These are phyloP conservation scores for Scalesia atractyloides DNA, from an alignment of 129 eudicot species.

Conservation along the genomic window DNA sequence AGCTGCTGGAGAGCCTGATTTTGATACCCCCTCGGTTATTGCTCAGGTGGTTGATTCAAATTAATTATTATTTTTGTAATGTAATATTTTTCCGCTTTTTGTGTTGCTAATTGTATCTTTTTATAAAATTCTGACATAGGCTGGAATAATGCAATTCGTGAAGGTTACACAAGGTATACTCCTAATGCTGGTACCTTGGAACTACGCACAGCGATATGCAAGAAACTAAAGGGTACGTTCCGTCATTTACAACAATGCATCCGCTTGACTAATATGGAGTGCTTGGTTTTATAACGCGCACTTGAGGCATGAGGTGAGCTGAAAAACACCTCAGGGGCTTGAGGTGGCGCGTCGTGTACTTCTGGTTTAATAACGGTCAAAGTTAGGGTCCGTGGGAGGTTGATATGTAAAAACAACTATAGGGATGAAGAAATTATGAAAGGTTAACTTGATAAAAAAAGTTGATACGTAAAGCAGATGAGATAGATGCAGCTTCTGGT, in stretches of 20 bases:
- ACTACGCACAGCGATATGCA: constrained; percentile 81
- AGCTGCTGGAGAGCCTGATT: constrained; percentile 98
- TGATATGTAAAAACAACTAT: too few relatives aligned
- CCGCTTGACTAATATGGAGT: background rate
- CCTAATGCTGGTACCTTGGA: constrained; percentile 96
- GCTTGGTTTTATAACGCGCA: background rate
- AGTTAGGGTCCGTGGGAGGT: too few relatives aligned
- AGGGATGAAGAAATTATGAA: too few relatives aligned
- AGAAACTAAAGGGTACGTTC: constrained; percentile 72
- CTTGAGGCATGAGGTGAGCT: too few relatives aligned
- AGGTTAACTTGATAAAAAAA: too few relatives aligned
- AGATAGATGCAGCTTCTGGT: background rate
- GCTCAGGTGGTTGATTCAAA: constrained; percentile 58
- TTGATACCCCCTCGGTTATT: constrained; percentile 81
- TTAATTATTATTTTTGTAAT: background rate
- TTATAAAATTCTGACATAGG: constrained; percentile 39
- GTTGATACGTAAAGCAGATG: too few relatives aligned
- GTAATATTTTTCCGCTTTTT: background rate
- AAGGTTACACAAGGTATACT: constrained; percentile 89
- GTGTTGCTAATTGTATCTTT: background rate
- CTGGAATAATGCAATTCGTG: constrained; percentile 89
- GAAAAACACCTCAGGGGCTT: too few relatives aligned
- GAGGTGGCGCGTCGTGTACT: too few relatives aligned
- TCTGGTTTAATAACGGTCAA: too few relatives aligned
- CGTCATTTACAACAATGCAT: constrained; percentile 5